Evolutionary conservation across 257 asterid species (phyloP).

Genomic region (Scutellaria galericulata): DNA sequence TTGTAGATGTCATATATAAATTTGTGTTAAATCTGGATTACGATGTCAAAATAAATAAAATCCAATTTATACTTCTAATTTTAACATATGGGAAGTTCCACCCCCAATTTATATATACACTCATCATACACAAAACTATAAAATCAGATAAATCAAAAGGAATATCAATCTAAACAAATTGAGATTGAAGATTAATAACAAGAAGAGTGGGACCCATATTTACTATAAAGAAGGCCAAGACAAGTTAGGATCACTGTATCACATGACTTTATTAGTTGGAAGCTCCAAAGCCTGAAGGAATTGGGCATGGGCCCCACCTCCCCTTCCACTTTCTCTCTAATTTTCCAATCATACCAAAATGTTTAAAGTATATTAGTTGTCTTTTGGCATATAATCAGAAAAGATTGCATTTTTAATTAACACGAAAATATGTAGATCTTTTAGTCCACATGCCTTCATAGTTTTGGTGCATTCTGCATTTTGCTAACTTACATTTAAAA

Average conservation of each 20-base stretch:
- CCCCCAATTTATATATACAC: no score
- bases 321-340: conserved; percentile 12
- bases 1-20: no score
- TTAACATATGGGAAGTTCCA: no score
- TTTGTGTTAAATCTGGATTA: no score
- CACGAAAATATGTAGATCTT: conserved; percentile 42
- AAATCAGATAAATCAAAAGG: background rate
- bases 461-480: conserved; percentile 31
- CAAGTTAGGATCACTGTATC: conserved; percentile 49
- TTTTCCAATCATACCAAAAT: background rate
- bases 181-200: background rate
- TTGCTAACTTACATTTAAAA: conserved; percentile 20
- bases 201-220: conserved; percentile 40
- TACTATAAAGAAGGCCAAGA: conserved; percentile 43
- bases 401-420: conserved; percentile 15
- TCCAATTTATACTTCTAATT: no score
- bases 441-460: conserved; percentile 55
- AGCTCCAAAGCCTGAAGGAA: conserved; percentile 29
- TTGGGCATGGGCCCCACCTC: conserved; percentile 54
- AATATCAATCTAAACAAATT: background rate
- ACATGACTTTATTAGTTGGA: conserved; percentile 74
- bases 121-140: no score
- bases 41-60: no score
- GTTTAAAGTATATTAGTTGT: background rate
- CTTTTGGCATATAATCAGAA: conserved; percentile 17